Percentiles rank a stretch among this genome's conserved stretches.
phyloP scores from a whole-genome alignment of 306 rosid genomes.

The Prunus armeniaca region DNA sequence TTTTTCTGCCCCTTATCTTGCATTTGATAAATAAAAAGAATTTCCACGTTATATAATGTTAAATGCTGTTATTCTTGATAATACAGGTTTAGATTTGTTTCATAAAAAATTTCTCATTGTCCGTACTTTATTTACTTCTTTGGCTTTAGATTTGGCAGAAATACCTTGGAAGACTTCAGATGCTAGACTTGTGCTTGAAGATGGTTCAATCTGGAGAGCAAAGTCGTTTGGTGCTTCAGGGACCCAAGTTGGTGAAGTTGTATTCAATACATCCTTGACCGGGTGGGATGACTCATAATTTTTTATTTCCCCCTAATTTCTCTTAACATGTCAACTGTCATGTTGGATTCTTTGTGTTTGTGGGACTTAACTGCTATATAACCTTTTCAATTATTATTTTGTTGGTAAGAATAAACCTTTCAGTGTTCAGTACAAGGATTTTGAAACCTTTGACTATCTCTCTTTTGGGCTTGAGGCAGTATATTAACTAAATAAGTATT shows the following conservation, averaged over 20 bases:
- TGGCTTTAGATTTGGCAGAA: conserved; percentile 49
- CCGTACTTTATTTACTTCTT: neutral
- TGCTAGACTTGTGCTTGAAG: conserved; percentile 87
- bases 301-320: neutral
- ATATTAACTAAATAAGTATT: neutral
- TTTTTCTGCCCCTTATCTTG: neutral
- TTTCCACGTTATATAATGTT: neutral
- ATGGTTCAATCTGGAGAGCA: conserved; percentile 97
- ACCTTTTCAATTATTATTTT: neutral
- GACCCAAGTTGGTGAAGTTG: conserved; percentile 98
- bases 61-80: neutral
- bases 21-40: neutral
- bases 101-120: neutral
- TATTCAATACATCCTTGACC: conserved; percentile 85
- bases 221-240: conserved; percentile 93
- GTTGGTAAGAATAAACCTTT: neutral
- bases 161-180: conserved; percentile 91
- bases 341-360: neutral
- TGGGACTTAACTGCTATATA: neutral
- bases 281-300: conserved; percentile 47
- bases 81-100: neutral
- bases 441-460: no score
- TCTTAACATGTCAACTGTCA: neutral
- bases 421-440: no score
- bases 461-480: neutral